phyloP scores from a whole-genome alignment of 1,284 basidiomycete species.

The Leccinum insolens region DNA sequence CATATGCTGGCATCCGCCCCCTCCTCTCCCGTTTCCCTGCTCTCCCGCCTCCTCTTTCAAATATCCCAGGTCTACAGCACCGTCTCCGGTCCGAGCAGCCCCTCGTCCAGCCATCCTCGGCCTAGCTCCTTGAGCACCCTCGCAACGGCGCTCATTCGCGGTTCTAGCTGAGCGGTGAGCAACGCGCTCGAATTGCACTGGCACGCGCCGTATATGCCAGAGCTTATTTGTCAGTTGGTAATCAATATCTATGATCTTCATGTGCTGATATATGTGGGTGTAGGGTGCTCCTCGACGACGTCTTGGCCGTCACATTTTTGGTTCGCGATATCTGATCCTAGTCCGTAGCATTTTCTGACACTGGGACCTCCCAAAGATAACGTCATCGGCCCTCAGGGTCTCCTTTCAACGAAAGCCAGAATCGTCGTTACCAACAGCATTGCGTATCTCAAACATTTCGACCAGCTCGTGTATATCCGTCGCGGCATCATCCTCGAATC shows the following conservation, averaged over 20 bases:
- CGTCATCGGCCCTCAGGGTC: slow-evolving; percentile 87
- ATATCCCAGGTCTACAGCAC: too few species aligned
- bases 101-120: too few species aligned
- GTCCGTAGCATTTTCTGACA: slow-evolving; percentile 1
- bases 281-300: slow-evolving; percentile 38
- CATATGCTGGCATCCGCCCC: slow-evolving; percentile 84
- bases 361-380: slow-evolving; percentile 54
- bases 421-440: slow-evolving; percentile 92
- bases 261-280: not conserved
- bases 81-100: too few species aligned
- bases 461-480: slow-evolving; percentile 81
- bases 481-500: slow-evolving; percentile 85
- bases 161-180: too few species aligned
- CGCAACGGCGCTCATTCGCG: too few species aligned
- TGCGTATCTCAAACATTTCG: slow-evolving; percentile 80
- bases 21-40: slow-evolving; percentile 52
- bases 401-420: slow-evolving; percentile 85
- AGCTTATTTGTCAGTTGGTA: slow-evolving; percentile 48
- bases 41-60: too few species aligned
- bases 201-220: slow-evolving; percentile 37
- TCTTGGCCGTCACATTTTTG: slow-evolving; percentile 60
- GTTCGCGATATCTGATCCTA: slow-evolving; percentile 35
- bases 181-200: too few species aligned
- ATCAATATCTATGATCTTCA: not conserved
- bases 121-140: too few species aligned